Percentiles rank a stretch among this genome's conserved stretches.
Evolutionary conservation across 768 basidiomycete genomes (phyloP).

Genomic region (Cytidiella melzeri): DNA sequence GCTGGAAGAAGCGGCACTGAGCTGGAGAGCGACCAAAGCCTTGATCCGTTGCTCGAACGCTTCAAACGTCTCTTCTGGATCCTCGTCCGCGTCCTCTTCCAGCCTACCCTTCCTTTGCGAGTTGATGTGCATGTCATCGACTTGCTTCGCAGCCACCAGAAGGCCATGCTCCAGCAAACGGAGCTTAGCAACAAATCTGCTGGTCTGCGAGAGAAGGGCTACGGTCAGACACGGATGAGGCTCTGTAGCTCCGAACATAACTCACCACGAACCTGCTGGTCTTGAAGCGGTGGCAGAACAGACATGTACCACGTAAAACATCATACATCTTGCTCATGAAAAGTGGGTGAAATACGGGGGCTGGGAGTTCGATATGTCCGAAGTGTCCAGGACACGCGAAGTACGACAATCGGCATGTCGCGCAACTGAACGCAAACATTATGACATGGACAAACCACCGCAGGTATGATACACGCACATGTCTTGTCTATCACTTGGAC

Average conservation of each 20-base stretch:
- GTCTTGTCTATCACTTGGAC: constrained; percentile 83
- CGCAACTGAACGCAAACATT: constrained; percentile 52
- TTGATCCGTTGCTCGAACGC: constrained; percentile 60
- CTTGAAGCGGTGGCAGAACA: constrained; percentile 95
- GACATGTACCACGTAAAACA: constrained; percentile 79
- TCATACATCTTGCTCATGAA: constrained; percentile 92
- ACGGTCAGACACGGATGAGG: background rate
- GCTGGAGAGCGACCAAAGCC: constrained; percentile 54
- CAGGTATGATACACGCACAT: constrained; percentile 54
- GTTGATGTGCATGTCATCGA: constrained; percentile 61
- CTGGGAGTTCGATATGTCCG: constrained; percentile 94
- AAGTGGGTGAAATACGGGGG: constrained; percentile 93
- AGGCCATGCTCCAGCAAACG: constrained; percentile 87
- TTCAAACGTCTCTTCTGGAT: constrained; percentile 49
- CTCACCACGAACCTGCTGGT: constrained; percentile 64
- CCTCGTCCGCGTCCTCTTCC: constrained; percentile 36
- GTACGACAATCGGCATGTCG: constrained; percentile 88
- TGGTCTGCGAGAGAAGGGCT: constrained; percentile 46
- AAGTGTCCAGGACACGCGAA: constrained; percentile 97
- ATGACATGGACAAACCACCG: constrained; percentile 4
- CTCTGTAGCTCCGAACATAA: constrained; percentile 9
- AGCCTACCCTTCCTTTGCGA: constrained; percentile 26
- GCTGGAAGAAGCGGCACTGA: constrained; percentile 39
- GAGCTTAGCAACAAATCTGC: constrained; percentile 82
- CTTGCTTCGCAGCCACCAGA: constrained; percentile 67